Evolutionary conservation across 805 yeast genomes (phyloP).

Genomic region (Myxozyma lipomycoides): DNA sequence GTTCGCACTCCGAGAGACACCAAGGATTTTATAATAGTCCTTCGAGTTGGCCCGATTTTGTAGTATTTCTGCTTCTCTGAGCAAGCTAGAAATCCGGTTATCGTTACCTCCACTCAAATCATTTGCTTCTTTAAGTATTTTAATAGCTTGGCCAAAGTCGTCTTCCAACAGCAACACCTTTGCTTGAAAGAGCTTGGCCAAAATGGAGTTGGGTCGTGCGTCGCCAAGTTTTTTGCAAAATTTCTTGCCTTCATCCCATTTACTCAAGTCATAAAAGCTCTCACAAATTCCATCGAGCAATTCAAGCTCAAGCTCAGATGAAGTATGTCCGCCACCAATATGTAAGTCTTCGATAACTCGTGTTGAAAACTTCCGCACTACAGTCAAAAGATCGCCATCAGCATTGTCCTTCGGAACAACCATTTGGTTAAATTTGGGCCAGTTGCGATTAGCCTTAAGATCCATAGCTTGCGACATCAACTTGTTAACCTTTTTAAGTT

Average conservation of each 20-base stretch:
- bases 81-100: slow-evolving; percentile 28
- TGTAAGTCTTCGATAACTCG: slow-evolving; percentile 3
- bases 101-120: slow-evolving; percentile 25
- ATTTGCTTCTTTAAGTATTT: slow-evolving; percentile 28
- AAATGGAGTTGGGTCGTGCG: slow-evolving; percentile 30
- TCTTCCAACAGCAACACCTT: slow-evolving; percentile 24
- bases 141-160: slow-evolving; percentile 32
- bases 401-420: slow-evolving; percentile 4
- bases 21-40: slow-evolving; percentile 79
- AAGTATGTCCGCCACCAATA: slow-evolving; percentile 2
- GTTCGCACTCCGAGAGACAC: slow-evolving; percentile 61
- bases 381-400: slow-evolving; percentile 23
- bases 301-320: slow-evolving; percentile 24
- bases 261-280: slow-evolving; percentile 23
- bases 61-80: slow-evolving; percentile 32
- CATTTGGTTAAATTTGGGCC: slow-evolving; percentile 14
- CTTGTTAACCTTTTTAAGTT: slow-evolving; percentile 23
- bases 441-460: slow-evolving; percentile 5
- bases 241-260: slow-evolving; percentile 31
- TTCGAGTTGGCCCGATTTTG: slow-evolving; percentile 44
- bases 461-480: slow-evolving; percentile 15
- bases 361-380: slow-evolving; percentile 25
- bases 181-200: slow-evolving; percentile 31
- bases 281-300: slow-evolving; percentile 31
- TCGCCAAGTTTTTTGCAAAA: slow-evolving; percentile 34